Base-by-base conservation (phyloP, 805 yeast species). In the Zygosaccharomyces bailii region DNA sequence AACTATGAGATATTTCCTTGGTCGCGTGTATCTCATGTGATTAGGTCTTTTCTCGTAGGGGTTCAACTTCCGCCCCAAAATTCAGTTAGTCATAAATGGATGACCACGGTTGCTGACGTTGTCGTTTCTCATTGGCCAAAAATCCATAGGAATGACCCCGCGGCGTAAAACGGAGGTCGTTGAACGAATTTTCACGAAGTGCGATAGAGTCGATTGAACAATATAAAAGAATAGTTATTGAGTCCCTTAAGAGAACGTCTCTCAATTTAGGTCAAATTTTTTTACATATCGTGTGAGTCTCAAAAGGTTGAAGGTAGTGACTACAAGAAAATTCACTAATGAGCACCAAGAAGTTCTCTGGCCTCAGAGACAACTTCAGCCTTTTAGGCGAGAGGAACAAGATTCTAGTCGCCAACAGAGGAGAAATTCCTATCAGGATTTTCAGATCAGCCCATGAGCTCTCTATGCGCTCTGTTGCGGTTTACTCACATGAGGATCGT, bases 401-500 rank as follows among this genome's bases (percentile, higher is more conserved):
- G 72, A 78, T 85, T 61, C 71, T 86, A 51, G 93, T 86, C 32
- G 91, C 91, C 53, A 84, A 84, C 71, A 73, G 93, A 71, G 93
- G 91, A 57, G 91, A 85, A 67, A 84, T 84, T 57, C 91, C 91
- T 34, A 82, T 84, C 60, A 71, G 93, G 70, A 90, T 91, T 65
- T 91, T 91, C 71, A 80, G 99, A 71, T 84, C 97, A 29, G 99
- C 99, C 49, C 99, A 93, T 70, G 99, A 91, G 69, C 75, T 91
- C 61, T 85, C 96, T 17, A 87, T 93, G 96, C 89, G 86, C 61
- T 90, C 99, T 0, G 96, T 93, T 33, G 99, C 98, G 36, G 84
- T 91, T 62, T 91, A 89, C 68, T 89, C 97, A 27, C 95, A 91
- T 65, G 97, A 93, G 70, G 99, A 91, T 67, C 75, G 96, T 51